Evolutionary conservation across 306 rosid species (phyloP).

Genomic region (Heteromeles arbutifolia): DNA sequence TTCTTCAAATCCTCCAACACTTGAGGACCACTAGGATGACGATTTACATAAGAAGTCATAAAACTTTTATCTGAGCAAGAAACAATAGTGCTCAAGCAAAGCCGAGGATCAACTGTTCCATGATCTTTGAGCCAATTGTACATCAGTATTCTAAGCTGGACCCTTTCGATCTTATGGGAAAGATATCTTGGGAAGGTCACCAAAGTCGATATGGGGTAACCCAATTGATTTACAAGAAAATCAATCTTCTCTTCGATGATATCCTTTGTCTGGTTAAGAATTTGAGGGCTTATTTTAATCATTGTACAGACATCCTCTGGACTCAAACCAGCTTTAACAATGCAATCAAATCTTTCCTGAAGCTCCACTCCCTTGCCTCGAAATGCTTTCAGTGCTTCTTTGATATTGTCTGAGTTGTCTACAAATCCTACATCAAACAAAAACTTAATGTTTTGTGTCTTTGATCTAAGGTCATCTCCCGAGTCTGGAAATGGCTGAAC

Average conservation of each 20-base stretch:
- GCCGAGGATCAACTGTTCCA: constrained; percentile 29
- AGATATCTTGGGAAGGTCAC: constrained; percentile 50
- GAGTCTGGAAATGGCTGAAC: constrained; percentile 29
- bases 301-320: constrained; percentile 39
- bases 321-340: constrained; percentile 64
- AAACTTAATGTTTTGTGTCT: constrained; percentile 40
- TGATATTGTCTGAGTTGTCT: constrained; percentile 41
- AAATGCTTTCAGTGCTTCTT: constrained; percentile 33
- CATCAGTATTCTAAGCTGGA: constrained; percentile 57
- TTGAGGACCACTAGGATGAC: constrained; percentile 52
- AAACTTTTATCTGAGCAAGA: constrained; percentile 44
- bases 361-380: constrained; percentile 76
- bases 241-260: constrained; percentile 47
- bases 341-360: constrained; percentile 66
- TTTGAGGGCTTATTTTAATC: constrained; percentile 50
- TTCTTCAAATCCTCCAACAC: constrained; percentile 57
- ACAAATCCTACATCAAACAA: constrained; percentile 52
- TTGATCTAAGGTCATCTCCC: constrained; percentile 18
- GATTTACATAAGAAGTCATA: constrained; percentile 37
- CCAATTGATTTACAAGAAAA: constrained; percentile 42
- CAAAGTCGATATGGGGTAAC: constrained; percentile 55
- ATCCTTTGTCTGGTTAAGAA: constrained; percentile 55
- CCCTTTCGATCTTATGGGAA: constrained; percentile 33
- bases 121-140: constrained; percentile 64
- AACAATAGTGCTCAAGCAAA: constrained; percentile 60